These are phyloP conservation scores for Colletotrichum caudatum DNA, from an alignment of 2,329 filamentous ascomycete genomes.

Conservation along the genomic window DNA sequence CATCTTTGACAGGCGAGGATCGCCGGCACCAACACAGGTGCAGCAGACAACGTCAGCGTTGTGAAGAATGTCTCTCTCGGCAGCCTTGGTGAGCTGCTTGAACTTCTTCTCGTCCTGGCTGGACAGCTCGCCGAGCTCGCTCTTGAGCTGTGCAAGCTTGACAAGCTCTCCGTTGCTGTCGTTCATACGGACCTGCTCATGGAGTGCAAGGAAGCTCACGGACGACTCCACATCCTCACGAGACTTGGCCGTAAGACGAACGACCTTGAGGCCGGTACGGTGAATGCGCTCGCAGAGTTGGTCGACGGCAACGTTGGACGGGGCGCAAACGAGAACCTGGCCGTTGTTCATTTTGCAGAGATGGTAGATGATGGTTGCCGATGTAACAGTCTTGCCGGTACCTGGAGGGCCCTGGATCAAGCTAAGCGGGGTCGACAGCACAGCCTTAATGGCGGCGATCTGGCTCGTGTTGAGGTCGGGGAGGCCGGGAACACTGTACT, in stretches of 20 bases:
- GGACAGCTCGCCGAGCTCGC: constrained; percentile 88
- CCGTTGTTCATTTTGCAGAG: constrained; percentile 94
- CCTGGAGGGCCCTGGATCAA: constrained; percentile 97
- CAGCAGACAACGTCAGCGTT: constrained; percentile 99
- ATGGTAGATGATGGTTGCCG: constrained; percentile 98
- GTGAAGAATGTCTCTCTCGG: constrained; percentile 92
- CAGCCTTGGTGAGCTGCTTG: constrained; percentile 92
- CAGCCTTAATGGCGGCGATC: constrained; percentile 95
- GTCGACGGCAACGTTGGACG: constrained; percentile 98
- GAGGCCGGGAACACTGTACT: constrained; percentile 94
- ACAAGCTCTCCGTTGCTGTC: constrained; percentile 94
- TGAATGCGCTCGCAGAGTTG: constrained; percentile 98
- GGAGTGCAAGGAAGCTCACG: constrained; percentile 92
- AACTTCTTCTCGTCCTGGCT: constrained; percentile 99
- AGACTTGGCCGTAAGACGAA: constrained; percentile 98
- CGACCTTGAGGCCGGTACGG: constrained; percentile 92
- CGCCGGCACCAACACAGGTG: constrained; percentile 96
- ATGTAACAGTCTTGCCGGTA: constrained; percentile 98
- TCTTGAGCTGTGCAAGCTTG: constrained; percentile 94
- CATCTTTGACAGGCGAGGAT: constrained; percentile 94
- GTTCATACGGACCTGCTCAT: constrained; percentile 97
- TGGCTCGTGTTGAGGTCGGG: constrained; percentile 96
- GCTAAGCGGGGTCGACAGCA: constrained; percentile 91
- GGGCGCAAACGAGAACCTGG: constrained; percentile 95
- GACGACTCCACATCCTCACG: constrained; percentile 99